Percentiles rank a stretch among this genome's conserved stretches.
Conservation (phyloP, 345 rosid genomes). For the Eucalyptus tenuipes region DNA sequence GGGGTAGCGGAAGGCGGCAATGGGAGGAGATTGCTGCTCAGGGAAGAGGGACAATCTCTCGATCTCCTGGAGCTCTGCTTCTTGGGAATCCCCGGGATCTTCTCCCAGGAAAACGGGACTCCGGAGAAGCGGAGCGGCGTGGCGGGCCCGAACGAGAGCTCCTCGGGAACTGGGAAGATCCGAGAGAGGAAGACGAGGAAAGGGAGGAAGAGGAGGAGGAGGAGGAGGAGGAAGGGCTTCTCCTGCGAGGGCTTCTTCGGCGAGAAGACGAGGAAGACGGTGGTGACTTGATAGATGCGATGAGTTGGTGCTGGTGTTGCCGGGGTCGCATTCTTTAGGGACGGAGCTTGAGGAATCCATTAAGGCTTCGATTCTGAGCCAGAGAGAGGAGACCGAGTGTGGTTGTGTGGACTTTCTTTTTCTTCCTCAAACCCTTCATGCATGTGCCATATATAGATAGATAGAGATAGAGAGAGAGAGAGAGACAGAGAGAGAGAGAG, state of each 20-base stretch:
- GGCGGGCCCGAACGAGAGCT: conserved; percentile 31
- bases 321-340: neutral
- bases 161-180: conserved; percentile 14
- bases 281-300: neutral
- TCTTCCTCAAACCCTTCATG: neutral
- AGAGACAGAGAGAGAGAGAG: neutral
- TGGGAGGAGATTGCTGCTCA: conserved; percentile 25
- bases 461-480: neutral
- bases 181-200: conserved; percentile 20
- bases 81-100: conserved; percentile 82
- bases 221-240: conserved; percentile 16
- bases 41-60: neutral
- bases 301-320: neutral
- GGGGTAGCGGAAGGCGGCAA: conserved; percentile 45
- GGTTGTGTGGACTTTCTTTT: neutral
- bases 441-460: neutral
- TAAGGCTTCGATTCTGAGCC: neutral
- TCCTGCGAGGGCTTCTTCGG: neutral
- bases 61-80: conserved; percentile 11
- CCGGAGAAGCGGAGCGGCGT: conserved; percentile 49
- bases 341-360: neutral
- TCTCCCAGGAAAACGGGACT: conserved; percentile 93
- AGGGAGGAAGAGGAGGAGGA: conserved; percentile 17
- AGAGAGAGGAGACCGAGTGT: neutral
- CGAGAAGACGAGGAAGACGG: neutral